Base-by-base conservation (phyloP, 73 alveolate species). In the Halteria grandinella region DNA sequence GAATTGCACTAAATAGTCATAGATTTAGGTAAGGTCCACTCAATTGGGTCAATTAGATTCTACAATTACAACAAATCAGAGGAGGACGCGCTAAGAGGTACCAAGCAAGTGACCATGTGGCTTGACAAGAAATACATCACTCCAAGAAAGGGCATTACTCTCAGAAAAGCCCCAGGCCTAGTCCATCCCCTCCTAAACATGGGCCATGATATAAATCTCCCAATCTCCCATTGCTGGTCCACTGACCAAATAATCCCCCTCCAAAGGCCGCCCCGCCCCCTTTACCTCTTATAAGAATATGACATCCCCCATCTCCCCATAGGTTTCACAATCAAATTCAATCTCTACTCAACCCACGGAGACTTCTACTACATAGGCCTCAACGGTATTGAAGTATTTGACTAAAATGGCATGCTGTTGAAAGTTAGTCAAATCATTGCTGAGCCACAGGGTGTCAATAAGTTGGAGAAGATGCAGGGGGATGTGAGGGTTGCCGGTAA, bases 341-440 rank as follows among this genome's bases (percentile, higher is more conserved):
- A 81, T 24, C 36, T 93, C 24, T 73, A 69, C 33, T 62, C 93
- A 17, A 93, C 98, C 20, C 89, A 70, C 58, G 98, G 98, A 18
- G 98, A 93, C 59, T 69, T 71, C 62, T 93, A 90, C 53, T 93
- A 93, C 69, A 72, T 91, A 21, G 98, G 98, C 12, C 45, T 93
- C 39, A 93, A 90, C 74, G 96, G 96, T 0, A 77, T 92, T 43
- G 93, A 92, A 48, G 29, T 92, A 29, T 82, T 36, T 54, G 98
- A 92, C 53, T 64, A 37, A 64, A 47, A 24, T 7, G 97, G 97
- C 6, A 62, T 58, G 0, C 39, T 50, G 24, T 51, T 87, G 14
- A 36, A 44, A 25, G 39, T 69, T 44, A 70, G 69, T 7, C 74
- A 37, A 40, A 21, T 54, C 0, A 51, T 72, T 11, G 78, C 78